Percentiles rank a stretch among this genome's conserved stretches.
Evolutionary conservation across 2,329 filamentous ascomycete species (phyloP).

Genomic region (Epichloe gansuensis): DNA sequence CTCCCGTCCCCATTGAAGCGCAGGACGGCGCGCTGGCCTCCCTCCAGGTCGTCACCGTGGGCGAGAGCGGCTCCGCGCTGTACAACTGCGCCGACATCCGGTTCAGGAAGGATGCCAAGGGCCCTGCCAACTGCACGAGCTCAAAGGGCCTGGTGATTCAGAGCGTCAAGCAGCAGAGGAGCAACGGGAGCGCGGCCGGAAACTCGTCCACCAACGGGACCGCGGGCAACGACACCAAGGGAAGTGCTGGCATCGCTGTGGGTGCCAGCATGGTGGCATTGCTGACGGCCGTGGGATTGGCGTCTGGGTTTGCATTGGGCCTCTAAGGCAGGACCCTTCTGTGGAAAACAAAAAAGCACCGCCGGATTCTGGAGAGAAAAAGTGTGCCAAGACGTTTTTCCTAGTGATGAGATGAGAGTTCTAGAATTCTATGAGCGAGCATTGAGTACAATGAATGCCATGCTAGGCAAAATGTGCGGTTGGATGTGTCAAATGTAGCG

Average conservation of each 20-base stretch:
- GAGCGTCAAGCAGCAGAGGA: conserved; percentile 19
- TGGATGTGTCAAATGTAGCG: not conserved
- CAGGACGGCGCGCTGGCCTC: conserved; percentile 51
- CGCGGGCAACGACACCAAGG: not conserved
- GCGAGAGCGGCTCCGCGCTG: conserved; percentile 44
- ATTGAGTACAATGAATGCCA: not conserved
- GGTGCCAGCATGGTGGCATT: conserved; percentile 18
- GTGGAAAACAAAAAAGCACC: too few relatives aligned
- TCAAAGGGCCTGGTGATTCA: conserved; percentile 31
- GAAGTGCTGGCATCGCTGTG: conserved; percentile 13
- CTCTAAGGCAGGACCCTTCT: conserved; percentile 12
- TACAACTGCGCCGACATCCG: conserved; percentile 70
- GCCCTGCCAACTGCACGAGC: conserved; percentile 24
- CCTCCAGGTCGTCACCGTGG: conserved; percentile 57
- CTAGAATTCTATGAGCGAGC: not conserved
- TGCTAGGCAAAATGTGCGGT: not conserved
- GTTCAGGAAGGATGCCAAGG: conserved; percentile 41
- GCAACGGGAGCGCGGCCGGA: conserved; percentile 3
- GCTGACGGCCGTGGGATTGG: conserved; percentile 25
- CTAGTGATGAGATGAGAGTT: not conserved
- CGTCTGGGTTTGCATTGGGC: conserved; percentile 25
- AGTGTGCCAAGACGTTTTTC: too few relatives aligned
- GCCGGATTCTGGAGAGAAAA: too few relatives aligned
- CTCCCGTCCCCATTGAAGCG: conserved; percentile 43
- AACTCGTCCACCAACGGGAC: not conserved